Base-by-base conservation (phyloP, 2,329 filamentous ascomycete species). In the Sporothrix pseudoabietina region DNA sequence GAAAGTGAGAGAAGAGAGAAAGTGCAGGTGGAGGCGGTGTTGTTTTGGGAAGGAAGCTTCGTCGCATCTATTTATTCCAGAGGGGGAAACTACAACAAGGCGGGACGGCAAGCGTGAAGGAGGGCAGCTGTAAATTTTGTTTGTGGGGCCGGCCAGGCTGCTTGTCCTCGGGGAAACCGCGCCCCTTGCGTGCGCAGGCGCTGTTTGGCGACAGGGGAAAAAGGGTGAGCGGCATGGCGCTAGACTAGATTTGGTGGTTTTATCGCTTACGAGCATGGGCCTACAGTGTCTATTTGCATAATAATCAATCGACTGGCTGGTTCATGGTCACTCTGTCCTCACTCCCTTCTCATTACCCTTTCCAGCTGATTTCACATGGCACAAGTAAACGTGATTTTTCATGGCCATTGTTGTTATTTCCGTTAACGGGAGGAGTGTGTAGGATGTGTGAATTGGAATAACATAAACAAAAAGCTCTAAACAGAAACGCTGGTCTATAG, bases 131-230 rank as follows among this genome's bases (percentile, higher is more conserved):
- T 73, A 41, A 54, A 63, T 70, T 73, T 71, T 63, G 55, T 68
- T 59, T 74, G 69, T 71, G 61, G 61, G 61, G 69, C 55, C 44
- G 61, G 52, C 30, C 52, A 44, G 68, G 30, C 49, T 47, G 69
- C 55, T 8, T 65, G 65, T 74, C 66, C 73, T 72, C 73, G 57
- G 73, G 73, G 74, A 73, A 74, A 74, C 71, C 54, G 71, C 69
- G 41, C 49, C 54, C 66, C 59, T 73, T 71, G 59, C 47, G 47
- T 68, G 39, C 14, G 10, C 32, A 44, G 32, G 32, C 35, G 32
- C 57, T 63, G 57, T 63, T 63, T 63, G 59, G 59, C 35, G 35
- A 63, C 59, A 63, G 59, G 59, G 32, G 35, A 63, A 32, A 22
- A 4, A 30, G 35, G 59, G 35, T n/a, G 35, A 65, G 35, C 7